Percentiles rank a stretch among this genome's conserved stretches.
These are phyloP conservation scores for Dendrobium huoshanense DNA, from an alignment of 106 monocot species.

Conservation along the genomic window DNA sequence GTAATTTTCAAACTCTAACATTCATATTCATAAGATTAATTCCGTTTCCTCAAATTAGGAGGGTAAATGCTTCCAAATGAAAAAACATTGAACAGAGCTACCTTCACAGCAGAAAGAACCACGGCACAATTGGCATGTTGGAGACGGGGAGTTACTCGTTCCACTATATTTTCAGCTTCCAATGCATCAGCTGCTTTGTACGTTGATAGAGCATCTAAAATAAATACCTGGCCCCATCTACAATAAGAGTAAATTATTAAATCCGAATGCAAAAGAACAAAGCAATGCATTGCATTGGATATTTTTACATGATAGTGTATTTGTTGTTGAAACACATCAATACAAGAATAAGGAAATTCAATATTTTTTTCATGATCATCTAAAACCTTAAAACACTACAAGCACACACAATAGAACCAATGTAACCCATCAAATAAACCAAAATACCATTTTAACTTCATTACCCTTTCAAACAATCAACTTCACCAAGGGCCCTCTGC, in stretches of 20 bases:
- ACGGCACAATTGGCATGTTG: conserved; percentile 99
- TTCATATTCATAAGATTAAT: neutral
- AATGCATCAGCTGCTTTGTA: conserved; percentile 90
- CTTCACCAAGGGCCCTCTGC: too few relatives aligned
- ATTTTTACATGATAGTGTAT: too few relatives aligned
- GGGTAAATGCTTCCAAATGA: neutral
- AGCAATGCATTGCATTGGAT: too few relatives aligned
- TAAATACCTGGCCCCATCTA: conserved; percentile 99
- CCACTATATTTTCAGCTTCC: conserved; percentile 98
- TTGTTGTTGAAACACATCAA: too few relatives aligned
- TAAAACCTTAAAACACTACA: neutral
- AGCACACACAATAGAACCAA: neutral
- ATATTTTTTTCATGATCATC: neutral
- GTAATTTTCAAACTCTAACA: neutral
- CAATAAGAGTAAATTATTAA: conserved; percentile 5
- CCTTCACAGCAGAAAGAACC: conserved; percentile 99
- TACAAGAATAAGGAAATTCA: too few relatives aligned
- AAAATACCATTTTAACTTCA: too few relatives aligned
- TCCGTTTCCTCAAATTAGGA: neutral
- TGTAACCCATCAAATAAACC: too few relatives aligned
- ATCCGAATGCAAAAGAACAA: neutral
- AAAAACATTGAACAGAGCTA: conserved; percentile 10
- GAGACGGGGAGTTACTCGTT: conserved; percentile 90
- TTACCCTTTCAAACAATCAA: too few relatives aligned
- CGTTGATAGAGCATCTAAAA: conserved; percentile 90